Percentiles rank a stretch among this genome's conserved stretches.
These are phyloP conservation scores for Boechera stricta DNA, from an alignment of 345 rosid genomes.

Conservation along the genomic window DNA sequence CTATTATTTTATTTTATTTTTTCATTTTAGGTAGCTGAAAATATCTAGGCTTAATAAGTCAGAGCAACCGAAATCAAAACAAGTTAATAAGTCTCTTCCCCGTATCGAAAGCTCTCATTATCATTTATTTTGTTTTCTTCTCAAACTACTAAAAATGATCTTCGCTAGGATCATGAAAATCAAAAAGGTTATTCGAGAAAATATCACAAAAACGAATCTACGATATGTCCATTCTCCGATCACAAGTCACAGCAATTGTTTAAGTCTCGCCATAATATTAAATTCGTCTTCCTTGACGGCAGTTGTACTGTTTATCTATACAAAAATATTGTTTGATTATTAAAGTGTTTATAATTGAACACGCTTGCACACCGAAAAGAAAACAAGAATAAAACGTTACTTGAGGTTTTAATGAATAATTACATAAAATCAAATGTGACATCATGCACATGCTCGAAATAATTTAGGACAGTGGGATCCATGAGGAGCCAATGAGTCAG, in stretches of 20 bases:
- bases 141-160: neutral
- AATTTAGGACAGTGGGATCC: constrained; percentile 32
- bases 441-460: neutral
- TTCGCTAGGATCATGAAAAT: neutral
- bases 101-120: neutral
- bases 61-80: neutral
- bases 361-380: neutral
- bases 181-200: neutral
- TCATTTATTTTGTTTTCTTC: neutral
- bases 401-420: neutral
- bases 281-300: neutral
- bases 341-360: neutral
- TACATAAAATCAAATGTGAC: neutral
- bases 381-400: neutral
- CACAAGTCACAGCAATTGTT: neutral
- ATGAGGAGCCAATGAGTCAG: constrained; percentile 27
- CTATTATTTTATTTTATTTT: neutral
- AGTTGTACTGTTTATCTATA: neutral
- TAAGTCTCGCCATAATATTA: neutral
- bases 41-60: neutral
- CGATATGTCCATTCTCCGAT: neutral
- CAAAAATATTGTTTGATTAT: neutral
- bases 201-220: neutral
- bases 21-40: neutral
- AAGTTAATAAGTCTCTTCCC: neutral